phyloP scores from a whole-genome alignment of 75 land plant genomes.

The Larix kaempferi region DNA sequence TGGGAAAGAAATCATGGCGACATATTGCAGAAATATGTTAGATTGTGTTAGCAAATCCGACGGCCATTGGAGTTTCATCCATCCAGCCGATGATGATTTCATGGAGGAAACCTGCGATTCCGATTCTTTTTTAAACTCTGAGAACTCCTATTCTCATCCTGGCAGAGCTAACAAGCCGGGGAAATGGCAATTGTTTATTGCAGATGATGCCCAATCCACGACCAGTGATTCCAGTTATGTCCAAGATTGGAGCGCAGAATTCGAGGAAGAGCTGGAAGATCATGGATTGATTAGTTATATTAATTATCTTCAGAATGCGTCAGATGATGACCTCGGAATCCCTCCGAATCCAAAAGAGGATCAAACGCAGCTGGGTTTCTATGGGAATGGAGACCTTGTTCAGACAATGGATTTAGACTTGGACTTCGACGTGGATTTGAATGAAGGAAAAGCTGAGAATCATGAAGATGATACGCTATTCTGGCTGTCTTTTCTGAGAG shows the following conservation, averaged over 20 bases:
- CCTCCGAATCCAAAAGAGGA: neutral
- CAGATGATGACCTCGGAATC: neutral
- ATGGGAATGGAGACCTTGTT: neutral
- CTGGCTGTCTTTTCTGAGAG: neutral
- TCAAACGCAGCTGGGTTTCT: too few relatives aligned
- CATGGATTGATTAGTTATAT: neutral
- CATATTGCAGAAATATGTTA: too few relatives aligned
- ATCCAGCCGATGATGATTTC: neutral
- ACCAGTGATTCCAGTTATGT: neutral
- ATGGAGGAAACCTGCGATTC: slow-evolving; percentile 3
- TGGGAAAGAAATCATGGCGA: too few relatives aligned
- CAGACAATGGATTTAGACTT: neutral
- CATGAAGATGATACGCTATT: neutral
- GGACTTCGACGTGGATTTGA: neutral
- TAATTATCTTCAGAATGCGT: neutral
- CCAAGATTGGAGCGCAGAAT: neutral
- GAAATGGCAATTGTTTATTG: neutral
- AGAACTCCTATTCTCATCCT: neutral
- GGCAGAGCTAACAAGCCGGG: neutral
- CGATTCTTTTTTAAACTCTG: neutral
- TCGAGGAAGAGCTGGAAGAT: neutral
- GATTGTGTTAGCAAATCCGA: too few relatives aligned
- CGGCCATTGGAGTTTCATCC: neutral
- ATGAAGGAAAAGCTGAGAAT: neutral
- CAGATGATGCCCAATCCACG: slow-evolving; percentile 1